Evolutionary conservation across 805 yeast species (phyloP).

Genomic region (Dipodascus geniculatus): DNA sequence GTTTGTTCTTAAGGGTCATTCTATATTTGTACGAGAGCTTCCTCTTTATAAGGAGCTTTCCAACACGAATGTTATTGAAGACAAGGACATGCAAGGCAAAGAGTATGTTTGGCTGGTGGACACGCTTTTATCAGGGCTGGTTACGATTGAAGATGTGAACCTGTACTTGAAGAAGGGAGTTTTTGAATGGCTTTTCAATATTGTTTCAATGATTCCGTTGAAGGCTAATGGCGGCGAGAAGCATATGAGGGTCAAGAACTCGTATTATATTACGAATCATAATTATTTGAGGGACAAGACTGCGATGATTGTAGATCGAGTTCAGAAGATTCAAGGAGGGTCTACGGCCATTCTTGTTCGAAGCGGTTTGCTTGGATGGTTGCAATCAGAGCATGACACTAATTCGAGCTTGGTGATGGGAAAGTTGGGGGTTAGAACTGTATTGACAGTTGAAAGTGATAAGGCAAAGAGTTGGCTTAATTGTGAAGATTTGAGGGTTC

Average conservation of each 20-base stretch:
- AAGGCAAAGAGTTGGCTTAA: conserved; percentile 7
- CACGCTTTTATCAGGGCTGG: conserved; percentile 36
- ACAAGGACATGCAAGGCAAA: conserved; percentile 40
- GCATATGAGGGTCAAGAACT: background rate
- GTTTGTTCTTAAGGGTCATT: conserved; percentile 50
- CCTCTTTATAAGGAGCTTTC: conserved; percentile 27
- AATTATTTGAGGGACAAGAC: background rate
- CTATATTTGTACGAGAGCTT: conserved; percentile 30
- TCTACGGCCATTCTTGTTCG: conserved; percentile 10
- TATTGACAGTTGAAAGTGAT: conserved; percentile 5
- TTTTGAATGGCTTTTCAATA: conserved; percentile 55
- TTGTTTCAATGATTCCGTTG: conserved; percentile 16
- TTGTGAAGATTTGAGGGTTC: background rate
- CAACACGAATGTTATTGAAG: conserved; percentile 17
- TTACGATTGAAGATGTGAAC: conserved; percentile 39
- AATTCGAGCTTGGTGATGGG: background rate
- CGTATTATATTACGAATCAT: background rate
- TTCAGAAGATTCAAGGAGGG: conserved; percentile 14
- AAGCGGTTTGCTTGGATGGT: conserved; percentile 14
- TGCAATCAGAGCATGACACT: background rate
- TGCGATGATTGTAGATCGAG: conserved; percentile 8
- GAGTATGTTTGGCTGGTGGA: conserved; percentile 59
- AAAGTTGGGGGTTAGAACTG: conserved; percentile 1
- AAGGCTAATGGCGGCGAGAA: background rate
- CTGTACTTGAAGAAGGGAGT: conserved; percentile 42